Conservation (phyloP, 1,284 basidiomycete genomes). For the Ceratobasidium sp. region DNA sequence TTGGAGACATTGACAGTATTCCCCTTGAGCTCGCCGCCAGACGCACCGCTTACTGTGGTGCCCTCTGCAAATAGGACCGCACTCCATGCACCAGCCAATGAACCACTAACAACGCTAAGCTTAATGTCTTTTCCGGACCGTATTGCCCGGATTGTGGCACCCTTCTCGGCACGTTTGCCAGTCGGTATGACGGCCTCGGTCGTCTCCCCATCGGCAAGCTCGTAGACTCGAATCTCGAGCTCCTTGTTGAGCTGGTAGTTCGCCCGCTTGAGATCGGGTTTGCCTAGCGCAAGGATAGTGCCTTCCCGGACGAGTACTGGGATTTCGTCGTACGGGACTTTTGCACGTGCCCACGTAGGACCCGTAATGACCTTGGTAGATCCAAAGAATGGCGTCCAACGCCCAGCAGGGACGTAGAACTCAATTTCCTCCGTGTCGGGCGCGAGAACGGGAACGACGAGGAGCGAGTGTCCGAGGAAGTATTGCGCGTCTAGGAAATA, state of each 20-base stretch:
- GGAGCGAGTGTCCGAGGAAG: conserved; percentile 71
- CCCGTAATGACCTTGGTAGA: conserved; percentile 38
- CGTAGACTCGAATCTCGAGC: conserved; percentile 62
- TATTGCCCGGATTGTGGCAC: conserved; percentile 44
- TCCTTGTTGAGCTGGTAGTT: conserved; percentile 66
- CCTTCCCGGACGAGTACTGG: conserved; percentile 70
- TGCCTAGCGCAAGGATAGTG: conserved; percentile 64
- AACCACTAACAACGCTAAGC: conserved; percentile 42
- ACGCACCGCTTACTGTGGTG: conserved; percentile 1
- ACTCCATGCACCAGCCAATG: conserved; percentile 37
- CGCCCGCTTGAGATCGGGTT: conserved; percentile 60
- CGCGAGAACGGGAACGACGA: conserved; percentile 75
- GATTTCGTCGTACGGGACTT: conserved; percentile 50
- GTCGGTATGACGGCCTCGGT: conserved; percentile 57
- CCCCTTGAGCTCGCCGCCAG: conserved; percentile 26
- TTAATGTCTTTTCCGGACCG: conserved; percentile 43
- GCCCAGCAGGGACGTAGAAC: conserved; percentile 72
- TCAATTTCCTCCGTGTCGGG: conserved; percentile 62
- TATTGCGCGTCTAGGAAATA: conserved; percentile 69
- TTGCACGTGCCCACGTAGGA: conserved; percentile 37
- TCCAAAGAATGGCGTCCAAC: conserved; percentile 62
- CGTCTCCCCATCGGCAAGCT: conserved; percentile 56
- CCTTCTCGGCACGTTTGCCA: conserved; percentile 48
- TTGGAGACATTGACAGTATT: conserved; percentile 26
- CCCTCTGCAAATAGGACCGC: conserved; percentile 30